These are phyloP conservation scores for Aaosphaeria arxii DNA, from an alignment of 2,329 filamentous ascomycete genomes.

Conservation along the genomic window DNA sequence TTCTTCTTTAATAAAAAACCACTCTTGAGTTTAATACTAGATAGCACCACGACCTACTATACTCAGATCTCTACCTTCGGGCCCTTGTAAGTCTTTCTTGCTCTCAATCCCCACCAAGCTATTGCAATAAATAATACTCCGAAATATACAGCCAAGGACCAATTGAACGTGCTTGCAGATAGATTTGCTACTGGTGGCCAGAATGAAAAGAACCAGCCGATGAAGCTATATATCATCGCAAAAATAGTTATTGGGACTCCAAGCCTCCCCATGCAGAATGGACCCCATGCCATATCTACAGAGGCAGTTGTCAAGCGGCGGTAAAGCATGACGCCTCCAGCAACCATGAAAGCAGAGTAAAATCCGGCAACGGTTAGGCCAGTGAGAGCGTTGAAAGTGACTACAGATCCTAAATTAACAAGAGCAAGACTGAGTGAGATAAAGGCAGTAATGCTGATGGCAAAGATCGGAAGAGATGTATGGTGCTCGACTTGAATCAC, in stretches of 20 bases:
- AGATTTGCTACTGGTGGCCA: background rate
- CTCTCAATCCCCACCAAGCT: background rate
- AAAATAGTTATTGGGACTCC: background rate
- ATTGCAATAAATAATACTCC: background rate
- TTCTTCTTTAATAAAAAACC: no score
- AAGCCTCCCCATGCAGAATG: background rate
- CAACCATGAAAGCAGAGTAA: background rate
- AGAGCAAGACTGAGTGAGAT: slow-evolving; percentile 43
- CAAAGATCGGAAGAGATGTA: slow-evolving; percentile 22
- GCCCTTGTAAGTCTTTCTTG: background rate
- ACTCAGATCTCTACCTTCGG: background rate
- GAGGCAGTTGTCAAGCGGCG: background rate
- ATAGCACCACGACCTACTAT: background rate
- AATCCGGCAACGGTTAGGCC: slow-evolving; percentile 3
- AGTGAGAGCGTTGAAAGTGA: slow-evolving; percentile 25
- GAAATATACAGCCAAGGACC: background rate
- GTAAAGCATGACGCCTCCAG: background rate
- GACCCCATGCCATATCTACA: background rate
- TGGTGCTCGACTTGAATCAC: background rate
- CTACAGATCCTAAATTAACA: slow-evolving; percentile 45
- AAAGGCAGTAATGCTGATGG: slow-evolving; percentile 13
- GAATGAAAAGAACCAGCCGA: background rate
- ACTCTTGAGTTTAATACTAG: no score
- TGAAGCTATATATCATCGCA: background rate
- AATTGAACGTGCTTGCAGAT: background rate